Base-by-base conservation (phyloP, 176 grass and related monocot species). In the Leersia perrieri region DNA sequence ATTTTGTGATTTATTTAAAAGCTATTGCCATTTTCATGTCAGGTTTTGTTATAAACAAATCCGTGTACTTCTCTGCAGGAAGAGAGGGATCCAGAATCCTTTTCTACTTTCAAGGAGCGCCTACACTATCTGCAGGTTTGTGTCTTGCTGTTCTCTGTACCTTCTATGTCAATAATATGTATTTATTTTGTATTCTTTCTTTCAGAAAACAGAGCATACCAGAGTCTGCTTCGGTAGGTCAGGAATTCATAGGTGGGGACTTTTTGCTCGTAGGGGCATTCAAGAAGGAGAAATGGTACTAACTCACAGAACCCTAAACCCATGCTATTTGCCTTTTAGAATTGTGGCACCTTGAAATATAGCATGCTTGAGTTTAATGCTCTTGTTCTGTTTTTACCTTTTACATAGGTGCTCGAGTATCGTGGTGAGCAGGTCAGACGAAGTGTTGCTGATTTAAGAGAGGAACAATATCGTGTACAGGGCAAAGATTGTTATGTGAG, bases 211-310 rank as follows among this genome's bases (percentile, higher is more conserved):
- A 33, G 96, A 98, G 84, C 86, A 98, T 80, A 93, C 60, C 73
- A 93, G 96, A 91, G 92, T 98, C 88, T 95, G 90, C 72, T 98
- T 94, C 93, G 95, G 95, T 53, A 92, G 92, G 85, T 98, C 96
- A 63, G 96, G 92, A 80, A 98, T 98, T 91, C 96, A 98, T 88
- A 94, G 96, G 64, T 98, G 96, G 92, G 96, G 96, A 68, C 86
- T 98, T 63, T 98, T 98, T 91, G 90, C 96, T 80, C 86, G 86
- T 79, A 88, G 84, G 45, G 79, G 86, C 63, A 98, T 98, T 85
- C 96, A 93, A 93, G 95, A 95, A 98, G 96, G 92, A 95, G 96
- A 95, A 86, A 98, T 98, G 96, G 92, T 98, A 90, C 22, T 51
- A 28, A 66, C 76, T 71, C 39, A 22, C 15, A 14, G 60, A 63